Evolutionary conservation across 495 filamentous ascomycete genomes (phyloP), one percentile per base, ranked within the genome.

Genomic region (Chaetomium fimeti): DNA sequence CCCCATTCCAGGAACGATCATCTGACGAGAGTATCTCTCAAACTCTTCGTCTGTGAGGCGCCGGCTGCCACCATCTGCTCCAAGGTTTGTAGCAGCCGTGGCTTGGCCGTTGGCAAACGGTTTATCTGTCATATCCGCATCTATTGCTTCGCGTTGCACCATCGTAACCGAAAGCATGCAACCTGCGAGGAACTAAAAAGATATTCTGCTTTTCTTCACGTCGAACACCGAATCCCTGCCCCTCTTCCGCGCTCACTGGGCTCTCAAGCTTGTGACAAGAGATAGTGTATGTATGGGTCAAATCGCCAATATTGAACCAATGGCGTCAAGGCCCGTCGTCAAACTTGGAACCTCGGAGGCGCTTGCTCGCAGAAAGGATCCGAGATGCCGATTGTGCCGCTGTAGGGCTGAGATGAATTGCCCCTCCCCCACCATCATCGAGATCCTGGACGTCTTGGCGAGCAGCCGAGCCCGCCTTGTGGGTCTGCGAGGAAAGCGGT

Each of bases 1-100:
- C 3, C 93, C 93, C 63, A 98, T 81, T 62, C 90, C 85, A 0
- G 92, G 88, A 43, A 98, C 83, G 51, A 97, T 93, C 79, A 98
- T 89, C 75, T 98, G 94, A 47, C 94, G 82, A 5, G 91, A 92
- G 79, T 98, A 98, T 57, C 92, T 84, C 9, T 75, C 72, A 45
- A 75, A 66, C 43, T 75, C 72, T 1, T 72, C 72, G 24, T 71
- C 65, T 29, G 67, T 68, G 15, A 74, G 68, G 22, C 52, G 65
- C 0, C 68, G 61, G 16, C 45, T 53, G 25, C 3, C 29, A 5
- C 28, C 62, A 25, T 66, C 57, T n/a, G 9, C 5, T 2, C n/a
- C 42, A 32, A 8, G 4, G 29, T 32, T 7, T 3, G 56, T 58
- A 20, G 40, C 22, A 12, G 18, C 58, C 1, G 24, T 13, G 9